Base-by-base conservation (phyloP, 768 basidiomycete genomes). In the Sarcodon sp. region DNA sequence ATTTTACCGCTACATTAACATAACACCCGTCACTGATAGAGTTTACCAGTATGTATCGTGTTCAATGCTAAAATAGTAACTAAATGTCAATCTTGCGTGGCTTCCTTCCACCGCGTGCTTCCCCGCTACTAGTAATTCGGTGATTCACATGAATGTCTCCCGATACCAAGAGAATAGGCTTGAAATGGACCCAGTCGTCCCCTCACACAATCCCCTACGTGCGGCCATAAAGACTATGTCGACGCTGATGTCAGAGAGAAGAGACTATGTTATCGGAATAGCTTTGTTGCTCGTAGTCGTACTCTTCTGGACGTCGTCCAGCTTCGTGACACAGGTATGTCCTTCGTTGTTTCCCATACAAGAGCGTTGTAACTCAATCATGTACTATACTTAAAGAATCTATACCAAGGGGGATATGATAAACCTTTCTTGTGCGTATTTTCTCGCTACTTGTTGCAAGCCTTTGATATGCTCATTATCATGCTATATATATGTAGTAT, bases 271-370 rank as follows among this genome's bases (percentile, higher is more conserved):
- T 18, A 55, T 77, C 31, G 89, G 89, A 46, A 79, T 91, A 46
- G 66, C 66, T 27, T 66, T 91, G 38, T 75, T 92, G 16, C 59
- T 89, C 2, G 49, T 79, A 15, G 89, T 93, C 45, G 88, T 90
- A 35, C 51, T 87, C 34, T 72, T 96, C 10, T 97, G 93, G 93
- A 94, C 92, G 12, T 65, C 72, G 9, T 86, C 84, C 43, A 93
- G 83, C 62, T 94, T 92, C 58, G 69, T 94, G 36, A 92, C 85
- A 9, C 86, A 90, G 73, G 87, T 82, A 16, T 13, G 55, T 44
- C 11, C 15, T 12, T 16, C 41, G 16, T 21, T n/a, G 8, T 4
- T 38, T 18, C 33, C 36, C 3, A 33, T 35, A 34, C 7, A 12
- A 13, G 32, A 15, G 35, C 15, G n/a, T 44, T 44, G 13, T 50